Conservation (phyloP, 768 basidiomycete species). For the Chlorophyllum brunneum region DNA sequence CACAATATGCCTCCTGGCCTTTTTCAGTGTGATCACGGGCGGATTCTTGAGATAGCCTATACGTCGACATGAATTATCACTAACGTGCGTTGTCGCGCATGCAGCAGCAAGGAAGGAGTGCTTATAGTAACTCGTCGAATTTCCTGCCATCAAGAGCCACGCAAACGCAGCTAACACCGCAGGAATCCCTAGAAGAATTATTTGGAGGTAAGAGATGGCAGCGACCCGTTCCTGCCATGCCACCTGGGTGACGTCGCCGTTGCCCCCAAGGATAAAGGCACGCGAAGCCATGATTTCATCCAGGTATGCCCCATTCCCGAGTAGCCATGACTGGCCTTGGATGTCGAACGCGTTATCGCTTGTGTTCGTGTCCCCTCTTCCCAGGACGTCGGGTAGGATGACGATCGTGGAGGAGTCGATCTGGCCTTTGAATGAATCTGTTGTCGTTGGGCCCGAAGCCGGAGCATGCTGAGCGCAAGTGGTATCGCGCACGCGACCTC, state of each 20-base stretch:
- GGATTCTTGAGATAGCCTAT: slow-evolving; percentile 14
- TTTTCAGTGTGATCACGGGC: slow-evolving; percentile 7
- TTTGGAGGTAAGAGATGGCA: slow-evolving; percentile 14
- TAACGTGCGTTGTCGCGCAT: slow-evolving; percentile 11
- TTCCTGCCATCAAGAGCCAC: slow-evolving; percentile 3
- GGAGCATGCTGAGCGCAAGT: slow-evolving; percentile 2
- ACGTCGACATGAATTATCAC: slow-evolving; percentile 1
- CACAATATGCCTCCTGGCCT: slow-evolving; percentile 8
- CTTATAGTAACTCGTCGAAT: slow-evolving; percentile 10
- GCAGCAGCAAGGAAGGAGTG: slow-evolving; percentile 15
- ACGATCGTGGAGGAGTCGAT: slow-evolving; percentile 11
- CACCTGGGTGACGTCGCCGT: background rate
- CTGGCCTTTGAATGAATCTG: slow-evolving; percentile 8
- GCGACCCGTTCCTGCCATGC: slow-evolving; percentile 3
- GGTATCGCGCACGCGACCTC: slow-evolving; percentile 10
- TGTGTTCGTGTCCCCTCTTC: slow-evolving; percentile 10
- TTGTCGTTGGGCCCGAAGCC: background rate
- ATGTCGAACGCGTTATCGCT: slow-evolving; percentile 2
- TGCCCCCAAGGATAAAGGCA: slow-evolving; percentile 9
- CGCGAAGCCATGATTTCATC: slow-evolving; percentile 13
- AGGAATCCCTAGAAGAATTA: slow-evolving; percentile 9
- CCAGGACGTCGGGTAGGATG: slow-evolving; percentile 10
- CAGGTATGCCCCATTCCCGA: background rate
- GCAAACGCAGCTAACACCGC: slow-evolving; percentile 3
- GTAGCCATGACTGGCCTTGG: slow-evolving; percentile 9